These are phyloP conservation scores for Anthostomella pinea DNA, from an alignment of 2,329 filamentous ascomycete genomes.

Conservation along the genomic window DNA sequence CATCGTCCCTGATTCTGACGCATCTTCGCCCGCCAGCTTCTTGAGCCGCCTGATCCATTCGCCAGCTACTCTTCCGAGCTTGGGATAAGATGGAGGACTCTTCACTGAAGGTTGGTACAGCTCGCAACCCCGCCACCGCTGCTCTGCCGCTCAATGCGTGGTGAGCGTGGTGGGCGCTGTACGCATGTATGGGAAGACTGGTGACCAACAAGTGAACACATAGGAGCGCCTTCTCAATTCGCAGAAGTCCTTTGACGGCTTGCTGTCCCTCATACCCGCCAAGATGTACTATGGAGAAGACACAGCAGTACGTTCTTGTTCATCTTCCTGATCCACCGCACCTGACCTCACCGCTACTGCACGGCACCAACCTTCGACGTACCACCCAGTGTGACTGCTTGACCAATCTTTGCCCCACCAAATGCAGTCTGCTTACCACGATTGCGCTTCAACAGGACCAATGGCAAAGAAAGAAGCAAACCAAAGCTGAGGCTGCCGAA, in stretches of 20 bases:
- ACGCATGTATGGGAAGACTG: conserved; percentile 20
- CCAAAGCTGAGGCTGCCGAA: conserved; percentile 79
- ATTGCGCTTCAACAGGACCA: conserved; percentile 62
- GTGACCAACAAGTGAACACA: conserved; percentile 20
- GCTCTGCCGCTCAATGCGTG: background rate
- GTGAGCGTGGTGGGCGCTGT: background rate
- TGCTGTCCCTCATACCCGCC: conserved; percentile 83
- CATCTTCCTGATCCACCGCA: conserved; percentile 1
- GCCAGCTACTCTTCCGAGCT: too few species aligned
- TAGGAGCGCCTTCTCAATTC: conserved; percentile 57
- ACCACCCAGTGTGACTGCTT: background rate
- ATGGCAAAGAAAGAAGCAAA: conserved; percentile 95
- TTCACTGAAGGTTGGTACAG: conserved; percentile 45
- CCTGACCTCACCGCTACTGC: background rate
- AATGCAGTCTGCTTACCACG: conserved; percentile 14
- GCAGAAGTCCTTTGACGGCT: conserved; percentile 77
- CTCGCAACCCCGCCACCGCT: conserved; percentile 17
- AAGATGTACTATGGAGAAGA: conserved; percentile 90
- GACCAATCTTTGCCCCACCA: conserved; percentile 1
- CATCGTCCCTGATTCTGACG: background rate
- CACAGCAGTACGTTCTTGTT: conserved; percentile 63
- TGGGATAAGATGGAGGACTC: conserved; percentile 45
- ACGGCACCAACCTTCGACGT: background rate
- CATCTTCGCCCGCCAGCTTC: background rate
- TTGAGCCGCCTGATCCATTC: too few species aligned